Base-by-base conservation (phyloP, 805 yeast genomes). In the Zygosaccharomyces bisporus region DNA sequence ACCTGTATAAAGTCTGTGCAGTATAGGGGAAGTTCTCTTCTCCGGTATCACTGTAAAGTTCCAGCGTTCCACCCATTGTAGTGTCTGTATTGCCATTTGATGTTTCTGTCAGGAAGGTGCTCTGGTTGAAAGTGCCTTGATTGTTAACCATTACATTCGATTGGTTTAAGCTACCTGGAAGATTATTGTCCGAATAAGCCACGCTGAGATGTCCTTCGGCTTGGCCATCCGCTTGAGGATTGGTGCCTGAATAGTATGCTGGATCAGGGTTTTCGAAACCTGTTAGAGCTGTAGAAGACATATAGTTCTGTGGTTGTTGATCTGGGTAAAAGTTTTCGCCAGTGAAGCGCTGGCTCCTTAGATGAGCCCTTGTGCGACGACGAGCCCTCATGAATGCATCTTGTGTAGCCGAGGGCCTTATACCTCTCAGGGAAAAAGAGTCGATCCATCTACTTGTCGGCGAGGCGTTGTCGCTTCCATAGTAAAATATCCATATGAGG, bases 381-480 rank as follows among this genome's bases (percentile, higher is more conserved):
- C 56, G 54, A 7, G 55, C 52, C 43, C 60, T 58, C 24, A 53
- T 29, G 31, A 47, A 41, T 5, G 57, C 51, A 43, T 49, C 55
- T 41, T 63, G 67, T 12, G 58, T 50, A 3, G 66, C 59, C 1
- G 72, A 64, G 10, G 64, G 66, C 54, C 70, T 69, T 41, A 70
- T 68, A 4, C 77, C 72, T 55, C 70, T 77, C 44, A 81, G 67
- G 0, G 91, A 81, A 56, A 83, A 88, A 3, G 93, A 84, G 70
- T 88, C 96, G 44, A 91, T 76, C 71, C 82, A 86, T 57, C 83
- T 80, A 61, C 86, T 88, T 7, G 86, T 71, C 25, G 95, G 91
- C n/a, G 95, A 82, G 41, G 86, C 86, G 43, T 86, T 86, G 49
- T 91, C 91, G 18, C 95, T 84, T 21, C 98, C 98, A 61, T 83